These are phyloP conservation scores for Vanderwaltozyma tropicalis DNA, from an alignment of 805 yeast genomes.

Conservation along the genomic window DNA sequence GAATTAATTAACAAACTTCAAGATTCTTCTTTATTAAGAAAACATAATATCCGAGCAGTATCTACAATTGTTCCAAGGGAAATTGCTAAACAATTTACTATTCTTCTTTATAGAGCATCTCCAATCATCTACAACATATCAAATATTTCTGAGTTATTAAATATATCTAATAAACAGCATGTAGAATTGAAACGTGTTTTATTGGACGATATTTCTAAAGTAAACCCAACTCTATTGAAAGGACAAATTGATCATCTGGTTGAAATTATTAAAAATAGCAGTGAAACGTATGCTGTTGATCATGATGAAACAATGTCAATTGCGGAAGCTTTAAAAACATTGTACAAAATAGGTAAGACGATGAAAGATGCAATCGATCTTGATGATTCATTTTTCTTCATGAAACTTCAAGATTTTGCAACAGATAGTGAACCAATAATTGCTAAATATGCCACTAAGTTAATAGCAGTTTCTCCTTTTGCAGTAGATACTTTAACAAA, in stretches of 20 bases:
- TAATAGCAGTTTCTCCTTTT: constrained; percentile 39
- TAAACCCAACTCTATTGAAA: constrained; percentile 55
- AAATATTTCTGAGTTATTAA: constrained; percentile 45
- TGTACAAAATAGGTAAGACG: constrained; percentile 47
- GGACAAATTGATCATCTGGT: constrained; percentile 46
- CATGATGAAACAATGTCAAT: constrained; percentile 12
- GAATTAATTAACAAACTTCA: constrained; percentile 49
- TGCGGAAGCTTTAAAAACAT: constrained; percentile 42
- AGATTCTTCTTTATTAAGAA: constrained; percentile 40
- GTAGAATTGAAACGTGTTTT: constrained; percentile 35
- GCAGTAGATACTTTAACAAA: constrained; percentile 33
- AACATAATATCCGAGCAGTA: constrained; percentile 25
- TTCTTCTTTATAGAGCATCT: constrained; percentile 53
- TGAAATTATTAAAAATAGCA: constrained; percentile 22
- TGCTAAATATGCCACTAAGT: constrained; percentile 53
- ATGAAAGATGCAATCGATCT: constrained; percentile 39
- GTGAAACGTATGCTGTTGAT: constrained; percentile 11
- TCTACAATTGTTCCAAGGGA: constrained; percentile 35
- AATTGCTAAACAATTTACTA: constrained; percentile 42
- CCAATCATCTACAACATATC: constrained; percentile 54
- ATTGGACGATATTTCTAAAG: constrained; percentile 47
- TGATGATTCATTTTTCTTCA: constrained; percentile 33
- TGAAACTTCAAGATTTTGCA: constrained; percentile 38
- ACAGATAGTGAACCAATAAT: constrained; percentile 45
- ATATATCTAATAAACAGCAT: constrained; percentile 25